Evolutionary conservation across 179 eudicot genomes (phyloP), one percentile per base, ranked within the genome.

Genomic region (Silene coronaria): DNA sequence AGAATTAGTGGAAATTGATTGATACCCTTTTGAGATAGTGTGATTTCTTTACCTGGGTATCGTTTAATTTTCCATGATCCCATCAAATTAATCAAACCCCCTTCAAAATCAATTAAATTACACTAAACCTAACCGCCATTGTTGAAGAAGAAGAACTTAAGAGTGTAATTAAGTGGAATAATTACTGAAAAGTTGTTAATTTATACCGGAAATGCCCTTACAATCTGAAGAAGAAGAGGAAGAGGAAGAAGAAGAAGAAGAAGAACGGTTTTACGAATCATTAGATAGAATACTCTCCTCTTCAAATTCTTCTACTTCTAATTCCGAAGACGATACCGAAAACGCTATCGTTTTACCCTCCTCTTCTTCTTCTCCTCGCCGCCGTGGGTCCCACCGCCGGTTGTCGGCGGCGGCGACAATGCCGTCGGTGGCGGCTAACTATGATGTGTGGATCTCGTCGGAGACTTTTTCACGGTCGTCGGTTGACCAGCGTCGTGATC

Each of bases 251-350:
- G 80, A 78, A n/a, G 87, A 84, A 21, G 86, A 83, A 28, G 87
- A 82, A 30, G 88, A 88, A 21, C 70, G 72, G 28, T 93, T 91
- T 66, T 87, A 87, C 84, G 98, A 93, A 53, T 93, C 98, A 0
- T 87, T 93, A 70, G 97, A 93, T 76, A 87, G 95, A 62, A 78
- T 91, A 27, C 81, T 91, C 2, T 87, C 91, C 0, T 89, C 97
- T 0, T 85, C 97, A 2, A 84, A 85, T 76, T 85, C 90, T 1
- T 90, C 97, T 0, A 81, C 95, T 10, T 85, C 88, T 8, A 80
- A 74, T 10, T 85, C 86, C 27, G 90, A 87, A 8, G 84, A 81
- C 38, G 90, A 84, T 22, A 75, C 77, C 75, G 59, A 55, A 55
- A 55, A 55, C 59, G 78, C 51, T 70, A 68, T 19, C 64, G 70